Evolutionary conservation across 257 asterid species (phyloP).

Genomic region (Nicotiana otophora): DNA sequence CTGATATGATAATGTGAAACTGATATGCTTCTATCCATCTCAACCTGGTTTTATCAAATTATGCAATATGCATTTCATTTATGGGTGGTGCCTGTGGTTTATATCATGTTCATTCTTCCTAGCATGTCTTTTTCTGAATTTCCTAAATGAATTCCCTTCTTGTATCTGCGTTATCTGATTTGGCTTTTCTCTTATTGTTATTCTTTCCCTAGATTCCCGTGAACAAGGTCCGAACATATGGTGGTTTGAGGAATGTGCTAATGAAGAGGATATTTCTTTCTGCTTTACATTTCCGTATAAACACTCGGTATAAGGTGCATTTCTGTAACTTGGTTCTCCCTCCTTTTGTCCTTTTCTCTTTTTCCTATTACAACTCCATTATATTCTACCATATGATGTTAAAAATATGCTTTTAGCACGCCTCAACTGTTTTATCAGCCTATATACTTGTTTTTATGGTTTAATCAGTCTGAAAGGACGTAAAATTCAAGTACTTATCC

Average conservation of each 20-base stretch:
- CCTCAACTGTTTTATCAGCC: background rate
- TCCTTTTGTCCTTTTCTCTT: background rate
- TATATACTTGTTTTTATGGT: background rate
- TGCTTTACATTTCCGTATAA: slow-evolving; percentile 96
- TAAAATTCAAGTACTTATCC: background rate
- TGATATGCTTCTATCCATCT: background rate
- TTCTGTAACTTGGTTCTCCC: background rate
- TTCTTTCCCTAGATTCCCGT: slow-evolving; percentile 77
- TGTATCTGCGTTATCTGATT: background rate
- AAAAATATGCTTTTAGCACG: background rate
- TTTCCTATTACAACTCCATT: background rate
- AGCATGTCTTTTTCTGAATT: background rate
- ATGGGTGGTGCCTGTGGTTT: background rate
- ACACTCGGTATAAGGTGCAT: slow-evolving; percentile 91
- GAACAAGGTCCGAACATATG: slow-evolving; percentile 75
- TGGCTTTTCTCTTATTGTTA: slow-evolving; percentile 2
- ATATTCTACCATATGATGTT: background rate
- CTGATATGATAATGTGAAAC: background rate
- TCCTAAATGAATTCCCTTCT: background rate
- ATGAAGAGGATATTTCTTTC: slow-evolving; percentile 99
- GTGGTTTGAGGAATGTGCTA: slow-evolving; percentile 85
- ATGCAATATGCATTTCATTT: background rate
- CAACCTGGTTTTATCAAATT: background rate
- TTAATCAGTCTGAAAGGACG: background rate
- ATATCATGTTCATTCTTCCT: background rate